Evolutionary conservation across 2,329 filamentous ascomycete genomes (phyloP).

Genomic region (Pseudocercospora fuligena): DNA sequence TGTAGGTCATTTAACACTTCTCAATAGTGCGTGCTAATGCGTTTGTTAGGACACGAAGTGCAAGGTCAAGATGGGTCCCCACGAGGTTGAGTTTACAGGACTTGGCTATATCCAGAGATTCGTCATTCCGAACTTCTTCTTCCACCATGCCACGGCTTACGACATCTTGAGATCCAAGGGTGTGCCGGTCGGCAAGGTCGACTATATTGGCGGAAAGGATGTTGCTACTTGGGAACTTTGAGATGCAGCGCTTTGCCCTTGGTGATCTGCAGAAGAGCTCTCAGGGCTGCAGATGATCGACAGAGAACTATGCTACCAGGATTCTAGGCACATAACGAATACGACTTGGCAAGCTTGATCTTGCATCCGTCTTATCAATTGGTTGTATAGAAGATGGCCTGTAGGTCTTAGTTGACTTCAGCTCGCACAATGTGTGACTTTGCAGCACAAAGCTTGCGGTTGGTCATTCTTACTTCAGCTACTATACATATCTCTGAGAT

Average conservation of each 20-base stretch:
- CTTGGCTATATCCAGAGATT: slow-evolving; percentile 55
- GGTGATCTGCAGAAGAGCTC: too few species aligned
- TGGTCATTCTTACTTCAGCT: too few species aligned
- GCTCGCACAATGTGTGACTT: too few species aligned
- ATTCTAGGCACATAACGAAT: too few species aligned
- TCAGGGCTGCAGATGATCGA: too few species aligned
- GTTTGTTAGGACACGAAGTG: slow-evolving; percentile 7
- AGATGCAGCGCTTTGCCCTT: background rate
- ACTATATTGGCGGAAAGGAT: slow-evolving; percentile 53
- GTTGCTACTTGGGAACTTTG: slow-evolving; percentile 9
- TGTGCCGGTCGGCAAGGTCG: slow-evolving; percentile 64
- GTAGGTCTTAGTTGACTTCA: too few species aligned
- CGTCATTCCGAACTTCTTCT: slow-evolving; percentile 65
- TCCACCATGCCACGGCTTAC: slow-evolving; percentile 66
- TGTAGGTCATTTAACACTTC: background rate
- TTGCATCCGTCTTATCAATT: too few species aligned
- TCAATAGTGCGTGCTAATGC: background rate
- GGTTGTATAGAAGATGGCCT: too few species aligned
- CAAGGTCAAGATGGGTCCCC: slow-evolving; percentile 39
- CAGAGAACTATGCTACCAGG: too few species aligned
- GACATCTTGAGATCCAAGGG: slow-evolving; percentile 65
- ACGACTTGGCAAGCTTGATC: too few species aligned
- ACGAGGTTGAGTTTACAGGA: slow-evolving; percentile 48
- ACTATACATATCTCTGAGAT: too few species aligned
- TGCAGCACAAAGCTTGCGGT: too few species aligned